These are phyloP conservation scores for Macrophomina tecta DNA, from an alignment of 2,329 filamentous ascomycete genomes.

Conservation along the genomic window DNA sequence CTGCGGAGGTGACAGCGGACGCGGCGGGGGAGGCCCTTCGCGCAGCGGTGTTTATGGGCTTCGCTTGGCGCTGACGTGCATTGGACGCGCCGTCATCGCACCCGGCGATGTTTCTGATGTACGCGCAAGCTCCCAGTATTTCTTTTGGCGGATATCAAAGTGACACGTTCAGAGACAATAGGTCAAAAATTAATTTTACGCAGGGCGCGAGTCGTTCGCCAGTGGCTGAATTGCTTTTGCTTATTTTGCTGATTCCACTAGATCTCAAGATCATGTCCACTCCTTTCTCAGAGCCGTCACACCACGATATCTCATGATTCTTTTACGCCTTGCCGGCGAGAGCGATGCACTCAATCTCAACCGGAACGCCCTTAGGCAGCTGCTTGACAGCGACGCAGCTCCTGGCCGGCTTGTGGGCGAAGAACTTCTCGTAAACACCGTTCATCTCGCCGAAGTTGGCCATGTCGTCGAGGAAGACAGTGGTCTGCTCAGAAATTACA, in stretches of 20 bases:
- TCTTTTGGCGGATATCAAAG: not conserved
- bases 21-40: conserved; percentile 5
- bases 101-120: not conserved
- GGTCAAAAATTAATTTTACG: not conserved
- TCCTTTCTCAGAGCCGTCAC: not conserved
- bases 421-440: conserved; percentile 81
- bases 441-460: conserved; percentile 87
- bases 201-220: not conserved
- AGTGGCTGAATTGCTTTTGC: conserved; percentile 3
- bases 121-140: not conserved
- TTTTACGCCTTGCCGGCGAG: conserved; percentile 42
- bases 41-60: conserved; percentile 15
- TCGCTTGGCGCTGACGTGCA: conserved; percentile 17
- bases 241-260: not conserved
- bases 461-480: conserved; percentile 91
- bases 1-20: conserved; percentile 2
- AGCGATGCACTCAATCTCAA: conserved; percentile 91
- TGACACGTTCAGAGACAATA: not conserved
- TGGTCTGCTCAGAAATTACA: conserved; percentile 42
- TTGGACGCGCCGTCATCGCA: not conserved
- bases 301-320: not conserved
- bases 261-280: not conserved
- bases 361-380: conserved; percentile 81
- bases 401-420: conserved; percentile 80
- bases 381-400: conserved; percentile 91